phyloP scores from a whole-genome alignment of 306 rosid genomes.

The Ceratonia siliqua region DNA sequence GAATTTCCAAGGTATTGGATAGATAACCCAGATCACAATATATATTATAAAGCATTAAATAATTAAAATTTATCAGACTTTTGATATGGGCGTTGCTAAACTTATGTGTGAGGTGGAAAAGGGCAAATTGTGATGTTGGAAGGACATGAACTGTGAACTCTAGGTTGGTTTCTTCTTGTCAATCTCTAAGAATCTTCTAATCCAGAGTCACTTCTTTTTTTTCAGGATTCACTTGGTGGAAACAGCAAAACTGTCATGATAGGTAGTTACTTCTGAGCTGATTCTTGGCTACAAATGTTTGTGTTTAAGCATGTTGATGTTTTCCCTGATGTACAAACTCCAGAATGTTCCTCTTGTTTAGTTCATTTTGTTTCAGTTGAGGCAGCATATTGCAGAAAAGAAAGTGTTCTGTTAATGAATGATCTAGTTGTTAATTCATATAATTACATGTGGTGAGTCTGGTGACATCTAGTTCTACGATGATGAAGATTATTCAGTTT shows the following conservation, averaged over 20 bases:
- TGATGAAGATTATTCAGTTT: constrained; percentile 19
- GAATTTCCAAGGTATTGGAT: background rate
- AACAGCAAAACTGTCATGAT: constrained; percentile 90
- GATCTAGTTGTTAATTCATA: constrained; percentile 20
- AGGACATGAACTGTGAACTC: background rate
- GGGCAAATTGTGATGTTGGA: background rate
- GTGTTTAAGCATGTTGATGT: constrained; percentile 19
- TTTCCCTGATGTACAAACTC: constrained; percentile 18
- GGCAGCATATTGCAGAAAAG: constrained; percentile 11
- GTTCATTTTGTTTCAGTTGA: constrained; percentile 30
- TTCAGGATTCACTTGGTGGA: constrained; percentile 91
- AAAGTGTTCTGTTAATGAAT: constrained; percentile 1
- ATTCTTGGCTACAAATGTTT: constrained; percentile 14
- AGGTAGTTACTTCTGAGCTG: constrained; percentile 54
- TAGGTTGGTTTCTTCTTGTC: constrained; percentile 24
- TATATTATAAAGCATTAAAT: background rate
- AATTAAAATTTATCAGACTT: constrained; percentile 5
- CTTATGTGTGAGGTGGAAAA: background rate
- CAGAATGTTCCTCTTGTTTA: constrained; percentile 19
- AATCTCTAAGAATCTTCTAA: constrained; percentile 33
- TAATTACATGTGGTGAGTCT: constrained; percentile 18
- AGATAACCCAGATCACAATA: background rate
- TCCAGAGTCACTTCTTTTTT: constrained; percentile 26
- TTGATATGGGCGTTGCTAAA: constrained; percentile 2
- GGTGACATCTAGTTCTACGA: constrained; percentile 10